Evolutionary conservation across 768 basidiomycete genomes (phyloP), one percentile per base, ranked within the genome.

Genomic region (Collybiopsis luxurians): DNA sequence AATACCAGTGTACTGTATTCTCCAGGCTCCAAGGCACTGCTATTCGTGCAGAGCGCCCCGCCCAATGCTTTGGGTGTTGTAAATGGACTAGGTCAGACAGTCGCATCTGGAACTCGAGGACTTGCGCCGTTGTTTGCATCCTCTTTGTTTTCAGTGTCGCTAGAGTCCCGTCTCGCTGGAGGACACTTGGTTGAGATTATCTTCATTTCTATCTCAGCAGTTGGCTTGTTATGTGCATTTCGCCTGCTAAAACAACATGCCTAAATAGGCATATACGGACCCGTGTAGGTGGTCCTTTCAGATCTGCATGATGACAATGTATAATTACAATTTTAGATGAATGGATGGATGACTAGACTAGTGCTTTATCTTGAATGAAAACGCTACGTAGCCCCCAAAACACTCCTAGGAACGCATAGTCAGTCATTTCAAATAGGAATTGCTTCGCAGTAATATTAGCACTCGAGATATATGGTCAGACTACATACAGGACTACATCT

Each of bases 61-160:
- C 67, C 72, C 1, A 64, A 70, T 0, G 65, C 79, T 9, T 69
- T 88, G 9, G 84, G 80, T 1, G 74, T 80, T 3, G 74, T 76
- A 21, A 84, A 83, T 58, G 82, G 84, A 1, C 59, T 85, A 28
- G 82, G 75, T 3, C 84, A 87, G 64, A 80, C 81, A 64, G 63
- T 77, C 4, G 73, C 74, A 2, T 81, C 79, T 1, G 67, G 74
- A 3, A 71, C 78, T 61, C 74, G 84, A 27, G 72, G 82, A 0
- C 62, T 85, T 11, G 81, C 80, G 1, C 85, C 85, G 0, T 73
- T 80, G 17, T 61, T 78, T n/a, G 76, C 84, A 4, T 78, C 82
- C 2, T 84, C 85, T 0, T 66, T 86, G 13, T 86, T 83, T 60
- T 79, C 86, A 0, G 59, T 83, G 0, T 83, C 82, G 0, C 51